Percentiles rank a stretch among this genome's conserved stretches.
These are phyloP conservation scores for Colletotrichum falcatum DNA, from an alignment of 2,329 filamentous ascomycete species.

Conservation along the genomic window DNA sequence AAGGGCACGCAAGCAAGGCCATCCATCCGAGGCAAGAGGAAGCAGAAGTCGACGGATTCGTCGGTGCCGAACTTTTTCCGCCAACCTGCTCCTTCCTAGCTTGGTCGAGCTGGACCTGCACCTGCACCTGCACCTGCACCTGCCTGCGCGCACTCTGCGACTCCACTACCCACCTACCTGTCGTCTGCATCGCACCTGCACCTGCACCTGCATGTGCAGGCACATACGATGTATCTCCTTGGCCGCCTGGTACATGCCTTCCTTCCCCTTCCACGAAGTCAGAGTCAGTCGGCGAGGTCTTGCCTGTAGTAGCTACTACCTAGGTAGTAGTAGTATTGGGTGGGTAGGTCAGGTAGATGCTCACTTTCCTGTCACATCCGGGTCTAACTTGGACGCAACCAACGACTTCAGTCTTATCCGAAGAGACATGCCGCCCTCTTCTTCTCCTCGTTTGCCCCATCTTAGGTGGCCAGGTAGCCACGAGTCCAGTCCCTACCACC, in stretches of 20 bases:
- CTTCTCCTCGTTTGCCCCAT: background rate
- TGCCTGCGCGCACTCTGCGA: background rate
- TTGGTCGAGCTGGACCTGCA: constrained; percentile 2
- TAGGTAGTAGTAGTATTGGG: too few species aligned
- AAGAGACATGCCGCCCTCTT: background rate
- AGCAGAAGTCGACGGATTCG: background rate
- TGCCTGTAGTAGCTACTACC: too few species aligned
- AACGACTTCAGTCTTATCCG: constrained; percentile 5
- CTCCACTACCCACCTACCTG: background rate
- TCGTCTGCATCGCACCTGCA: background rate
- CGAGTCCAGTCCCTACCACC: too few species aligned
- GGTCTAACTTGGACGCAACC: background rate
- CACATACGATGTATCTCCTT: constrained; percentile 11
- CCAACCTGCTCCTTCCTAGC: background rate
- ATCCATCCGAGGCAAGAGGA: background rate
- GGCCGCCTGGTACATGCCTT: constrained; percentile 9
- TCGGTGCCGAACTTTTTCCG: background rate
- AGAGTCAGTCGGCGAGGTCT: constrained; percentile 3
- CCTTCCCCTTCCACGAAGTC: constrained; percentile 8
- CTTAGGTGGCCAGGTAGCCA: too few species aligned
- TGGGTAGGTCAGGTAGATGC: background rate
- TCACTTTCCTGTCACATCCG: too few species aligned
- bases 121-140: background rate
- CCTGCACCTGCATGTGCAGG: constrained; percentile 7
- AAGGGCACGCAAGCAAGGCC: background rate